Conservation (phyloP, 176 grass and related monocot genomes). For the Musa troglodytarum region DNA sequence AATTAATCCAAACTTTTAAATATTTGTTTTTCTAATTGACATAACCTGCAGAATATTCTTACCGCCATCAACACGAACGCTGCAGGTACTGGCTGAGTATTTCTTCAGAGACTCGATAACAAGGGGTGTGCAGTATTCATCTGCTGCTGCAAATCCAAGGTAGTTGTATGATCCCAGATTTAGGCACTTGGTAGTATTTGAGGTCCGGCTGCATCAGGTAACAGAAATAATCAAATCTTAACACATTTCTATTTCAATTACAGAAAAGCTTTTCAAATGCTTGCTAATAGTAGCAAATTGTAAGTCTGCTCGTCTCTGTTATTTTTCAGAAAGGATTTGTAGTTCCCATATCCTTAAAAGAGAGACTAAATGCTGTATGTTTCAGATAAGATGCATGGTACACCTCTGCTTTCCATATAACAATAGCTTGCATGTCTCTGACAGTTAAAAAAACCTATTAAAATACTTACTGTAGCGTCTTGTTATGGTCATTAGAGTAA, state of each 20-base stretch:
- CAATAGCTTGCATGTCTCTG: background rate
- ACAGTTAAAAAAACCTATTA: slow-evolving; percentile 10
- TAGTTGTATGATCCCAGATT: slow-evolving; percentile 86
- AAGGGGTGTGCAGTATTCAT: slow-evolving; percentile 81
- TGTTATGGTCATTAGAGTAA: slow-evolving; percentile 66
- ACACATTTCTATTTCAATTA: background rate
- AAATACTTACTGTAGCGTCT: slow-evolving; percentile 58
- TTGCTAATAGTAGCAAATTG: background rate
- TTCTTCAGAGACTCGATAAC: slow-evolving; percentile 70
- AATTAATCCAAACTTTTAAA: background rate
- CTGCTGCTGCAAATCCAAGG: slow-evolving; percentile 80
- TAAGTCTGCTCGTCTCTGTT: background rate
- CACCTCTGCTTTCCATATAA: background rate
- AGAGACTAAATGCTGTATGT: background rate
- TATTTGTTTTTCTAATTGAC: background rate
- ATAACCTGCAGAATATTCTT: slow-evolving; percentile 13
- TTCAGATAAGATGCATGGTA: background rate
- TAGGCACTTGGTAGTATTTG: slow-evolving; percentile 63
- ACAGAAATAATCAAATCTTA: background rate
- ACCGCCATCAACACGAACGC: slow-evolving; percentile 61
- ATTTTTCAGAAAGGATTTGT: background rate
- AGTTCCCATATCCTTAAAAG: background rate
- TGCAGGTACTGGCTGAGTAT: slow-evolving; percentile 73
- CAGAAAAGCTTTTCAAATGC: background rate
- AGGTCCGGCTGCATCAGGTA: slow-evolving; percentile 35